A percentile compares a stretch with the other conserved stretches of the same genome.
Evolutionary conservation across 306 rosid genomes (phyloP).

Genomic region (Cicer bijugum): DNA sequence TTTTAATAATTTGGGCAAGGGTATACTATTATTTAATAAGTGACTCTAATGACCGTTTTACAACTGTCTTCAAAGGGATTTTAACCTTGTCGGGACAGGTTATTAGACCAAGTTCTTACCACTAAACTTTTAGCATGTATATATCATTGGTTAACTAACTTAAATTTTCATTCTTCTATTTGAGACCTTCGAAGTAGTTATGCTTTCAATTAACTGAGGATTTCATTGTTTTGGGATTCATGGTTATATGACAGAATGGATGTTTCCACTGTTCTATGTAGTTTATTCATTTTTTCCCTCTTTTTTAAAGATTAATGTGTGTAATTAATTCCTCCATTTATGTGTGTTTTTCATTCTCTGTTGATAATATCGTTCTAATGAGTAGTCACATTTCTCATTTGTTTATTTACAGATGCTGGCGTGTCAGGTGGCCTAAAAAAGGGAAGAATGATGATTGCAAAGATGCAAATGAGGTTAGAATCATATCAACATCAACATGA

Average conservation of each 20-base stretch:
- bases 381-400: constrained; percentile 30
- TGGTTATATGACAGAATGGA: constrained; percentile 26
- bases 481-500: constrained; percentile 10
- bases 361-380: background rate
- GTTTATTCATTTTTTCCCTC: constrained; percentile 3
- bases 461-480: constrained; percentile 94
- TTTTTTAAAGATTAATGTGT: background rate
- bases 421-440: constrained; percentile 90
- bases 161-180: constrained; percentile 29
- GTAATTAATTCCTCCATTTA: background rate
- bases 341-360: constrained; percentile 21
- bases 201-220: constrained; percentile 8
- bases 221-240: constrained; percentile 18
- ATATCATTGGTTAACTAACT: background rate
- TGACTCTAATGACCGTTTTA: too few relatives aligned
- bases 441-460: constrained; percentile 58
- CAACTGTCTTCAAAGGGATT: too few relatives aligned
- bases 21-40: too few relatives aligned
- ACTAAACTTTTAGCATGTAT: too few relatives aligned
- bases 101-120: too few relatives aligned
- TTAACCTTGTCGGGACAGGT: too few relatives aligned
- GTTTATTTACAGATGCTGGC: constrained; percentile 79
- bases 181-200: constrained; percentile 14
- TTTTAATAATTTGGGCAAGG: too few relatives aligned
- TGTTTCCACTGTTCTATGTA: constrained; percentile 24